Conservation (phyloP, 2,329 filamentous ascomycete species). For the Phialocephala subalpina region DNA sequence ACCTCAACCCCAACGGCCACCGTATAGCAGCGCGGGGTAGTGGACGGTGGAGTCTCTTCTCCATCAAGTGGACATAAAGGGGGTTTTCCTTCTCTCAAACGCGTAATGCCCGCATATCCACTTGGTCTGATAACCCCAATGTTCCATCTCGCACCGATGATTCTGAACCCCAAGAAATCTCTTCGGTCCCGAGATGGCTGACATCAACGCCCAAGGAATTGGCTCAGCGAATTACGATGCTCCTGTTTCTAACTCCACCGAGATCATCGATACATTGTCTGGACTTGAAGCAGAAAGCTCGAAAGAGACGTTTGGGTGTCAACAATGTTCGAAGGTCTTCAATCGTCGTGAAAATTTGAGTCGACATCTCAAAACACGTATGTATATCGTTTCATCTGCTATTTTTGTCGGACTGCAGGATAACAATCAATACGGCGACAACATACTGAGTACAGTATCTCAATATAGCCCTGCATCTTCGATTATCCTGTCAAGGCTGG, state of each 20-base stretch:
- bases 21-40: too few species aligned
- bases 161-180: constrained; percentile 1
- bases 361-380: constrained; percentile 38
- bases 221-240: neutral
- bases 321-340: constrained; percentile 33
- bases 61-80: too few species aligned
- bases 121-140: too few species aligned
- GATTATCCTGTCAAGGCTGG: too few species aligned
- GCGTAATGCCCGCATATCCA: too few species aligned
- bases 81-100: too few species aligned
- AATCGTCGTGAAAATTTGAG: constrained; percentile 39
- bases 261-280: neutral
- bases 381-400: neutral
- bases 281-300: neutral
- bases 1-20: too few species aligned
- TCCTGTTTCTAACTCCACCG: neutral
- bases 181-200: constrained; percentile 5
- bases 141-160: neutral
- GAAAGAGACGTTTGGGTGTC: constrained; percentile 27
- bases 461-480: too few species aligned
- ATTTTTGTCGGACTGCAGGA: too few species aligned
- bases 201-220: neutral
- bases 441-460: too few species aligned
- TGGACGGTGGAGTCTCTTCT: too few species aligned
- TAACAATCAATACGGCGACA: too few species aligned